Conservation (phyloP, 1,284 basidiomycete genomes). For the Bjerkandera adusta region DNA sequence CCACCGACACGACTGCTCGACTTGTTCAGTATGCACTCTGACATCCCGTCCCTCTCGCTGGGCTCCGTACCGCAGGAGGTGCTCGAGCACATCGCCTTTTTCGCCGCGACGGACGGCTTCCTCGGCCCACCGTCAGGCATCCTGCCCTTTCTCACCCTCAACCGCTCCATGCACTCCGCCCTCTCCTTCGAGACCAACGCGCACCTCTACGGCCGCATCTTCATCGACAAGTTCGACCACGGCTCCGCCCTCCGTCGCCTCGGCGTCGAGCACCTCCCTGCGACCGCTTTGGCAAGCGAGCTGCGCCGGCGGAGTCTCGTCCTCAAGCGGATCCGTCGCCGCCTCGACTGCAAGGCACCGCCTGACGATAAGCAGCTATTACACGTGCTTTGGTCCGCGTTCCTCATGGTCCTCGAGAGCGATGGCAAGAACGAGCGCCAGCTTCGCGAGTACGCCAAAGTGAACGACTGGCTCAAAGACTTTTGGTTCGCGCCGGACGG, state of each 20-base stretch:
- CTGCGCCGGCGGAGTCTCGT: conserved; percentile 48
- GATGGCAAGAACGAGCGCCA: conserved; percentile 48
- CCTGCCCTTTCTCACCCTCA: conserved; percentile 37
- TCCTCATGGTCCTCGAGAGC: conserved; percentile 58
- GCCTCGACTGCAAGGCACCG: conserved; percentile 30
- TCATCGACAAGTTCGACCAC: conserved; percentile 41
- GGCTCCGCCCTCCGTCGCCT: conserved; percentile 28
- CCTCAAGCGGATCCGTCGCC: conserved; percentile 50
- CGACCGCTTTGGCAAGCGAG: conserved; percentile 34
- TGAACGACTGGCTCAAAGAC: conserved; percentile 36
- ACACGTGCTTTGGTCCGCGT: conserved; percentile 46
- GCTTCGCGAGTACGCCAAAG: conserved; percentile 36
- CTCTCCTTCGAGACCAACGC: conserved; percentile 35
- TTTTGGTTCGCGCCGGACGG: conserved; percentile 37
- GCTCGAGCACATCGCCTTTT: conserved; percentile 40
- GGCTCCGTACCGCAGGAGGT: conserved; percentile 37
- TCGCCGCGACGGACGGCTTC: conserved; percentile 29
- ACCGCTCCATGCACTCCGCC: conserved; percentile 32
- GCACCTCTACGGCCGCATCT: conserved; percentile 45
- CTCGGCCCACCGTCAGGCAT: conserved; percentile 33
- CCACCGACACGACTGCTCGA: background rate
- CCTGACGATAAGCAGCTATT: conserved; percentile 20
- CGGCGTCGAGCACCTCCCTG: conserved; percentile 18
- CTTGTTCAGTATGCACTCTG: background rate
- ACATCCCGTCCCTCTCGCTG: conserved; percentile 10